Evolutionary conservation across 306 rosid species (phyloP), one percentile per base, ranked within the genome.

Genomic region (Prosopis cineraria): DNA sequence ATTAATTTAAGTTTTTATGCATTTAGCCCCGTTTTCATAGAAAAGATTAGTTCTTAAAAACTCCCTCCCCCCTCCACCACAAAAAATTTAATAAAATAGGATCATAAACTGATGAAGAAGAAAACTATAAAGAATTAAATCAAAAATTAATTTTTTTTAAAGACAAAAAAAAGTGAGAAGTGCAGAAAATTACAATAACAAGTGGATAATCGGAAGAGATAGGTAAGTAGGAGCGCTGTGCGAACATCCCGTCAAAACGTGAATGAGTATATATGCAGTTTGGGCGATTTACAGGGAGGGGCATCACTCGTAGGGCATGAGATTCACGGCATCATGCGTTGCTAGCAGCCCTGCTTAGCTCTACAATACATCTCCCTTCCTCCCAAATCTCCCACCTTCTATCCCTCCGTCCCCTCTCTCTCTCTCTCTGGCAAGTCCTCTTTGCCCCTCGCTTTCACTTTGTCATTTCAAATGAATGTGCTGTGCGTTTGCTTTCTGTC

Each of bases 351-450:
- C 44, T 79, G 75, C 70, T n/a, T 40, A 22, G 47, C 41, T 34
- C n/a, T n/a, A n/a, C n/a, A n/a, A n/a, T n/a, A n/a, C n/a, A n/a
- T n/a, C 70, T 63, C 68, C 16, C 5, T 37, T 27, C 52, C 59
- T 27, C 27, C 10, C 59, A n/a, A n/a, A n/a, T 7, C 24, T 33
- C 43, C 33, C 43, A 36, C 33, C 50, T 37, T 37, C 10, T 1
- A 7, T 25, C 62, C 71, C 77, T 70, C 14, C 4, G 40, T 44
- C 74, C 13, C 34, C 50, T 41, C 52, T 45, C 55, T 17, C 52
- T 13, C 19, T 73, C 80, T 68, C 37, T 36, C 79, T 77, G 90
- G 82, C 81, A 84, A 84, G 86, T 76, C 73, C 80, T 73, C 48
- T 74, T 13, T 40, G 44, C 73, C 75, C 70, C 73, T 45, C 72